Percentiles rank a stretch among this genome's conserved stretches.
Conservation (phyloP, 2,329 filamentous ascomycete species). For the Hymenoscyphus fructigenus region DNA sequence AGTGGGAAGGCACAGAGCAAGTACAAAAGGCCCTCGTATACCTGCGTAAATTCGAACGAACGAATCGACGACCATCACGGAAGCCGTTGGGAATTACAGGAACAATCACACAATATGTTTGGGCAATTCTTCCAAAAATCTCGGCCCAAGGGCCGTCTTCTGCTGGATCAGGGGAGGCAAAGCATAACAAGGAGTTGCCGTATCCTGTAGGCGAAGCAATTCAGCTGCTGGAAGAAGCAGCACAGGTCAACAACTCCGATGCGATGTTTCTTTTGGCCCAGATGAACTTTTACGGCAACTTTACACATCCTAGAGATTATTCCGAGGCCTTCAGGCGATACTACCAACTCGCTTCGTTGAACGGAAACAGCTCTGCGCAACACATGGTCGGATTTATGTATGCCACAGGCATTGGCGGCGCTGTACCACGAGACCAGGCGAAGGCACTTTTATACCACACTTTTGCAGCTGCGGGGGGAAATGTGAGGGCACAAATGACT, state of each 20-base stretch:
- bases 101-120: slow-evolving; percentile 58
- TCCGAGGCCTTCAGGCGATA: slow-evolving; percentile 78
- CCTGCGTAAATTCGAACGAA: slow-evolving; percentile 35
- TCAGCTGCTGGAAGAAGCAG: slow-evolving; percentile 57
- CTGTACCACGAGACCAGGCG: slow-evolving; percentile 82
- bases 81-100: slow-evolving; percentile 59
- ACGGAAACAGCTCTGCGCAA: slow-evolving; percentile 89
- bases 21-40: slow-evolving; percentile 39
- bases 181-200: slow-evolving; percentile 42
- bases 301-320: slow-evolving; percentile 81
- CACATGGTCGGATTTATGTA: slow-evolving; percentile 97
- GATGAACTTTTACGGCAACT: slow-evolving; percentile 97
- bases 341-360: slow-evolving; percentile 68
- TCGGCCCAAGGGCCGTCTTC: slow-evolving; percentile 61
- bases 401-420: slow-evolving; percentile 83
- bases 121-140: slow-evolving; percentile 60
- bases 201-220: slow-evolving; percentile 57
- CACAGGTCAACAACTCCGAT: slow-evolving; percentile 63
- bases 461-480: slow-evolving; percentile 81
- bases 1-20: slow-evolving; percentile 32
- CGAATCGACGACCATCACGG: slow-evolving; percentile 33
- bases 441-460: slow-evolving; percentile 92
- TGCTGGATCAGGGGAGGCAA: slow-evolving; percentile 19
- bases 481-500: slow-evolving; percentile 90
- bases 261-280: slow-evolving; percentile 88